Evolutionary conservation across 2,329 filamentous ascomycete species (phyloP).

Genomic region (Cordyceps pruinosa): DNA sequence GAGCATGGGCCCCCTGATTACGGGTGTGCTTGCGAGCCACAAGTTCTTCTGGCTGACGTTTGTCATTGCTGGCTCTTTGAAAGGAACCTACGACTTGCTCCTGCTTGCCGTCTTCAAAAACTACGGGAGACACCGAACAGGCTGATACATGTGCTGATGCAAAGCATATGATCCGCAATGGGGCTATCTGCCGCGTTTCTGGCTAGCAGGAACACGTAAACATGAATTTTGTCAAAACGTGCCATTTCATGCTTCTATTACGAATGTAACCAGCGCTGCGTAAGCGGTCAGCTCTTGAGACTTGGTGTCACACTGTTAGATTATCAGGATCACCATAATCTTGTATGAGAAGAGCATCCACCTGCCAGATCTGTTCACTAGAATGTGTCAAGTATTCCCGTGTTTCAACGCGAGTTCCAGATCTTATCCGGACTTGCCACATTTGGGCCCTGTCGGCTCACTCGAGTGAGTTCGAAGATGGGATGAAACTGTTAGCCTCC

Average conservation of each 20-base stretch:
- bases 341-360: neutral
- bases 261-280: neutral
- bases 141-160: neutral
- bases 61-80: conserved; percentile 54
- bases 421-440: neutral
- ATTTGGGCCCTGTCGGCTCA: neutral
- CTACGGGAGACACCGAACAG: conserved; percentile 2
- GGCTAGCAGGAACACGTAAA: neutral
- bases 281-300: neutral
- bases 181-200: neutral
- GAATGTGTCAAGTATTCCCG: neutral
- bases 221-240: too few relatives aligned
- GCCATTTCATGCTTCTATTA: neutral
- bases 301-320: neutral
- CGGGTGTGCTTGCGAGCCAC: conserved; percentile 53
- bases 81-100: conserved; percentile 53
- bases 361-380: neutral
- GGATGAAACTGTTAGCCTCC: neutral
- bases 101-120: conserved; percentile 43
- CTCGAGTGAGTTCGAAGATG: neutral
- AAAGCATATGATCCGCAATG: neutral
- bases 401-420: neutral
- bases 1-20: conserved; percentile 55
- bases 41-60: conserved; percentile 57
- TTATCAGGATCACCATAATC: neutral